Evolutionary conservation across 176 grass and related monocot species (phyloP).

Genomic region (Musa itinerans): DNA sequence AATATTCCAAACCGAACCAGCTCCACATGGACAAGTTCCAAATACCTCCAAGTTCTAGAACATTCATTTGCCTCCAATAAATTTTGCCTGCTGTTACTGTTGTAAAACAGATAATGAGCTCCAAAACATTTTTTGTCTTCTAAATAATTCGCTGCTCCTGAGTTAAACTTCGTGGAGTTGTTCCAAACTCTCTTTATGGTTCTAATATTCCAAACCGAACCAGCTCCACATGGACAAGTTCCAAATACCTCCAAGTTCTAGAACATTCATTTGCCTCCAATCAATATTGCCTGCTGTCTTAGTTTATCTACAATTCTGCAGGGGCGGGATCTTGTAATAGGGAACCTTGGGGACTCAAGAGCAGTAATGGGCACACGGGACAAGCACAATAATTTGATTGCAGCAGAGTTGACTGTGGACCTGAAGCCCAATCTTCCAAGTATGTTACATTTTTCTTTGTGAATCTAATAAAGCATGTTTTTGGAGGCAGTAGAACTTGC

Average conservation of each 20-base stretch:
- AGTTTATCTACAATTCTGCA: conserved; percentile 1
- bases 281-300: background rate
- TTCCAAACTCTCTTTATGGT: background rate
- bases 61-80: conserved; percentile 4
- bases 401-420: conserved; percentile 8
- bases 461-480: background rate
- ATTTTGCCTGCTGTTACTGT: background rate
- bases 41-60: background rate
- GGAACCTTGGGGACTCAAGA: conserved; percentile 8
- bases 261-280: background rate
- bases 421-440: conserved; percentile 4
- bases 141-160: background rate
- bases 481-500: background rate
- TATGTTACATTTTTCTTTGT: background rate
- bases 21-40: background rate
- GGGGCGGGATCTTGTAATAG: conserved; percentile 12
- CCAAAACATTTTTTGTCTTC: background rate
- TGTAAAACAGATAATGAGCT: conserved; percentile 8
- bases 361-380: conserved; percentile 4
- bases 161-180: background rate
- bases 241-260: background rate
- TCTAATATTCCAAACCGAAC: background rate
- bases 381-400: conserved; percentile 2
- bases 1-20: background rate
- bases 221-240: background rate